These are phyloP conservation scores for Tulasnella sp. DNA, from an alignment of 768 basidiomycete species.

Conservation along the genomic window DNA sequence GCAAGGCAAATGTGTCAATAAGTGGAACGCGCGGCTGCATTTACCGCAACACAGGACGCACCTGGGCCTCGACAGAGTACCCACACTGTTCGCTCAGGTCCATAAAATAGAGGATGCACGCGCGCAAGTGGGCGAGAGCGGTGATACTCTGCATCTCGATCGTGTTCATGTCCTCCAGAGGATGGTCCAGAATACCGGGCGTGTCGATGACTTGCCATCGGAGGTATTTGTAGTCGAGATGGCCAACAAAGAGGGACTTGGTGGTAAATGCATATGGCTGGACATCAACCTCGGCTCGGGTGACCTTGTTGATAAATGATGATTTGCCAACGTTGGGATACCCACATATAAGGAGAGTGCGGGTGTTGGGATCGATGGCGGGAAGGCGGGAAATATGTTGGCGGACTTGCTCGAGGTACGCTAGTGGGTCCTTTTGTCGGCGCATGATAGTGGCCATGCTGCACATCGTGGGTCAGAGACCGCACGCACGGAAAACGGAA, in stretches of 20 bases:
- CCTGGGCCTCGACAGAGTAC: slow-evolving; percentile 94
- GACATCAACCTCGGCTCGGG: slow-evolving; percentile 97
- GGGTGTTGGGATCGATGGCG: slow-evolving; percentile 95
- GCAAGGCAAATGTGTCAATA: background rate
- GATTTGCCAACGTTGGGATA: slow-evolving; percentile 99
- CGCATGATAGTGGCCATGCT: slow-evolving; percentile 99
- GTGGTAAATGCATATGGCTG: slow-evolving; percentile 99
- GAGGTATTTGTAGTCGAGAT: slow-evolving; percentile 98
- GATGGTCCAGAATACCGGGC: slow-evolving; percentile 95
- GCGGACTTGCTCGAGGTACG: slow-evolving; percentile 97
- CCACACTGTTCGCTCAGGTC: slow-evolving; percentile 98
- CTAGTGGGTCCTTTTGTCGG: slow-evolving; percentile 96
- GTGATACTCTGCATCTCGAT: slow-evolving; percentile 99
- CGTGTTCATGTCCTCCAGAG: slow-evolving; percentile 99
- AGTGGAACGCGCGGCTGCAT: slow-evolving; percentile 13
- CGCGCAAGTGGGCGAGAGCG: slow-evolving; percentile 91
- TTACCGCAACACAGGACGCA: slow-evolving; percentile 37
- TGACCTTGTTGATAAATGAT: slow-evolving; percentile 99
- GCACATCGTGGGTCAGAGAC: slow-evolving; percentile 13
- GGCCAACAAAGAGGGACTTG: slow-evolving; percentile 96
- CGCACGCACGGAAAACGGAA: background rate
- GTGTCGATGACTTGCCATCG: slow-evolving; percentile 99
- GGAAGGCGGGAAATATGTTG: slow-evolving; percentile 99
- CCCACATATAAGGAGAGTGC: slow-evolving; percentile 95
- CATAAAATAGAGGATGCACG: slow-evolving; percentile 97